Evolutionary conservation across 2,329 filamentous ascomycete species (phyloP).

Genomic region (Leptographium procerum): DNA sequence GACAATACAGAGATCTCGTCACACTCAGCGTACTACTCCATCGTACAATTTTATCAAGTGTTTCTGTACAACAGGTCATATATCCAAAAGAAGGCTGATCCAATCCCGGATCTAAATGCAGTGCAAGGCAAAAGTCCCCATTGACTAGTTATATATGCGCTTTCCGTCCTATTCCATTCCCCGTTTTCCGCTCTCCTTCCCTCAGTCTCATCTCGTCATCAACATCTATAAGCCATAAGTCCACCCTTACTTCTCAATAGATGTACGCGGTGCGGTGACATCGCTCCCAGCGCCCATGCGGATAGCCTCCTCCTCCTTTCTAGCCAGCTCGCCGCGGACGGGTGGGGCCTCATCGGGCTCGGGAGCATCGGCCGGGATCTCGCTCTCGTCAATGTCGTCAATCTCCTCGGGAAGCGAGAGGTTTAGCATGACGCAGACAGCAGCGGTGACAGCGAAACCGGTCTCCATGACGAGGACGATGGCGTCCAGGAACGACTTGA

Average conservation of each 20-base stretch:
- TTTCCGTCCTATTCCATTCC: no score
- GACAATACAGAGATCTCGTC: no score
- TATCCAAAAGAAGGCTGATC: no score
- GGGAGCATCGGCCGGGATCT: constrained; percentile 3
- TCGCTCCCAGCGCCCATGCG: neutral
- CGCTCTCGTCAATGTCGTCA: constrained; percentile 49
- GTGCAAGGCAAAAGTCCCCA: no score
- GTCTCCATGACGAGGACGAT: constrained; percentile 64
- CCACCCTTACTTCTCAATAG: neutral
- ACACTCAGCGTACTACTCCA: no score
- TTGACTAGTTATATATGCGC: no score
- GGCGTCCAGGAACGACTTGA: constrained; percentile 65
- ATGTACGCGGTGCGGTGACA: neutral
- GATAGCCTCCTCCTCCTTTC: constrained; percentile 17
- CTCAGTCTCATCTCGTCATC: no score
- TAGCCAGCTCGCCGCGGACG: neutral
- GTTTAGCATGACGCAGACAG: constrained; percentile 64
- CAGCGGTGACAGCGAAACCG: constrained; percentile 63
- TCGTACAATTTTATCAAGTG: no score
- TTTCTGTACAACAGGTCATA: no score
- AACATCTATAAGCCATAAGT: no score
- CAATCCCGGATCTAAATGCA: no score
- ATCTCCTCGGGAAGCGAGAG: constrained; percentile 61
- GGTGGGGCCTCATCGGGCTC: constrained; percentile 11
- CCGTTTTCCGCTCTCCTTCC: no score